Percentiles rank a stretch among this genome's conserved stretches.
These are phyloP conservation scores for Paecilomyces variotii DNA, from an alignment of 2,329 filamentous ascomycete genomes.

Conservation along the genomic window DNA sequence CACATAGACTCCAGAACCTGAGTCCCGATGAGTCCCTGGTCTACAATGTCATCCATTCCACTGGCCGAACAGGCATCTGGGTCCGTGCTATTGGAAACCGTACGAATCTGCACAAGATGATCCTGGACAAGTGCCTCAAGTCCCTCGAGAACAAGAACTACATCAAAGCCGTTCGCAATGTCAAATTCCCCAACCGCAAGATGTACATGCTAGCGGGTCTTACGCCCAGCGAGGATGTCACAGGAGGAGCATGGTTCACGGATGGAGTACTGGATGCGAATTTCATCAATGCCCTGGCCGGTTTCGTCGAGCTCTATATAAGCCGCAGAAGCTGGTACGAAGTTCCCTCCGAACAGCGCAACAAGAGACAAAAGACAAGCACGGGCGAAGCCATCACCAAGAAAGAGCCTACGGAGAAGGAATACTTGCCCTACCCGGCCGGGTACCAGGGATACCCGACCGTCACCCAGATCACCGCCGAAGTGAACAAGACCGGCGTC, in stretches of 20 bases:
- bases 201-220: constrained; percentile 91
- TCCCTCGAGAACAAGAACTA: constrained; percentile 72
- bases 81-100: constrained; percentile 72
- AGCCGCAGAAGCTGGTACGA: constrained; percentile 64
- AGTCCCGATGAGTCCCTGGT: constrained; percentile 70
- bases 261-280: constrained; percentile 83
- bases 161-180: constrained; percentile 83
- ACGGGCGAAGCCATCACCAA: constrained; percentile 22
- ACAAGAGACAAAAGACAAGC: constrained; percentile 34
- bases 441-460: constrained; percentile 76
- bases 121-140: constrained; percentile 75
- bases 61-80: constrained; percentile 83
- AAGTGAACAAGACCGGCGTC: constrained; percentile 61
- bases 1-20: constrained; percentile 37
- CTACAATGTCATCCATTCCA: constrained; percentile 81
- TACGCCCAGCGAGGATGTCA: constrained; percentile 78
- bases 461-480: constrained; percentile 64
- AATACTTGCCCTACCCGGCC: constrained; percentile 47
- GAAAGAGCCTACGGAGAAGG: constrained; percentile 20
- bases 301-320: constrained; percentile 66
- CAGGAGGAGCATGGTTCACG: constrained; percentile 90
- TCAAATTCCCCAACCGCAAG: constrained; percentile 83
- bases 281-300: constrained; percentile 71
- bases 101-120: constrained; percentile 74
- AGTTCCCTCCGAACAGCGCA: constrained; percentile 31